These are phyloP conservation scores for Boletus rufocinnamomeus DNA, from an alignment of 768 basidiomycete species.

Conservation along the genomic window DNA sequence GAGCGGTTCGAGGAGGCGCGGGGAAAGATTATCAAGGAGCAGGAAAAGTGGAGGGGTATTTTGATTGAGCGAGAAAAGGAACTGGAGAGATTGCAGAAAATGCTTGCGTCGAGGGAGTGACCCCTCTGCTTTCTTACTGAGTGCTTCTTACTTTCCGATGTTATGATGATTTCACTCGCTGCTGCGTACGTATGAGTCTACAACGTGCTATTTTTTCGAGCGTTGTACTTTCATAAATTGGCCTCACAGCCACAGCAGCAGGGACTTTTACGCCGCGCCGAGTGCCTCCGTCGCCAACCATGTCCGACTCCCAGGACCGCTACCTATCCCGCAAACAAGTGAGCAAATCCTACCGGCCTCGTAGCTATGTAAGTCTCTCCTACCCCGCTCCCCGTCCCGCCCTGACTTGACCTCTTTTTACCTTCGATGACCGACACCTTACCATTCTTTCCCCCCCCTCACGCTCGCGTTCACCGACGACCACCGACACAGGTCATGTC, in stretches of 20 bases:
- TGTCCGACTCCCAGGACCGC: slow-evolving; percentile 31
- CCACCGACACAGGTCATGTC: slow-evolving; percentile 63
- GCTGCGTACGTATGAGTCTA: no score
- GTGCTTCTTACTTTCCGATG: no score
- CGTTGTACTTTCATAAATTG: no score
- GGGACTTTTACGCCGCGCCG: neutral
- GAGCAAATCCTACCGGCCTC: slow-evolving; percentile 40
- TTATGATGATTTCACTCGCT: no score
- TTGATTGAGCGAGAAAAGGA: slow-evolving; percentile 86
- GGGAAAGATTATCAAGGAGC: slow-evolving; percentile 69
- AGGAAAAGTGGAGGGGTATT: slow-evolving; percentile 65
- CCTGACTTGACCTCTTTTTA: neutral
- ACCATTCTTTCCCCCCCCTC: no score
- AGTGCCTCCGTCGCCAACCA: slow-evolving; percentile 11
- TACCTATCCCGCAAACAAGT: slow-evolving; percentile 39
- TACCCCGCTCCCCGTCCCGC: neutral
- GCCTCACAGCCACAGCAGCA: slow-evolving; percentile 17
- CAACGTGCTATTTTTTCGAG: no score
- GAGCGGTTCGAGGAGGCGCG: slow-evolving; percentile 78
- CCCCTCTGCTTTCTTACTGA: neutral
- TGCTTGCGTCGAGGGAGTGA: slow-evolving; percentile 25
- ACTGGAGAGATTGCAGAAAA: slow-evolving; percentile 65
- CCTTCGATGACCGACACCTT: no score
- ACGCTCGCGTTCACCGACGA: no score
- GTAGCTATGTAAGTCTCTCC: slow-evolving; percentile 36